Evolutionary conservation across 2,329 filamentous ascomycete genomes (phyloP), one percentile per base, ranked within the genome.

Genomic region (Arthroderma sp.): DNA sequence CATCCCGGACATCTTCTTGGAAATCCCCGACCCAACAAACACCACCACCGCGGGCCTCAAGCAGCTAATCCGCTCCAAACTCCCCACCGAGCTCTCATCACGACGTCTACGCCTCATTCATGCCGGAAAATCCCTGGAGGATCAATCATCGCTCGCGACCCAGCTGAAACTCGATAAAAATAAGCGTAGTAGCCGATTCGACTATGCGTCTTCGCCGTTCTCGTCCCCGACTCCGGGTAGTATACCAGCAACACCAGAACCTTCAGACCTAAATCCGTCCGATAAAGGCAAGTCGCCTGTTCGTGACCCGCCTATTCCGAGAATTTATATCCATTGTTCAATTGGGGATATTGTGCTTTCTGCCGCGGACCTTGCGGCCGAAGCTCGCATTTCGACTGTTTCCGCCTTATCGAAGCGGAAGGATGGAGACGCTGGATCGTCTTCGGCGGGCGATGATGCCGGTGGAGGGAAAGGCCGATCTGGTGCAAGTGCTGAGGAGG

Each of bases 281-380:
- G 69, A 70, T 44, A 86, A 86, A 56, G 85, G 83, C 39, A 93
- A 91, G 54, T 66, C 68, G 48, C 74, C 74, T 1, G 43, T 42
- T 6, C 37, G 44, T 6, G 44, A 45, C 4, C 11, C 36, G 6
- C 15, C 30, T 6, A 33, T 30, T 5, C 36, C 38, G 33, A 74
- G 82, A 38, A 76, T 94, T 56, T 95, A 94, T 62, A 82, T 96
- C 49, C 93, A 94, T 68, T 96, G 89, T 72, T 89, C 86, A 51
- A 84, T 96, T 47, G 87, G 87, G 44, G 75, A 80, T 45, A 80
- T 85, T 61, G 70, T 75, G 28, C 73, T 96, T 8, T 75, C 82
- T 0, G 59, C 74, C 8, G 58, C 70, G 0, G 86, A 94, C 47
- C 74, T 96, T 22, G 73, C 72, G 1, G 72, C 71, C 9, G 88